Conservation (phyloP, 148 eudicot genomes). For the Camellia lanceoleosa region DNA sequence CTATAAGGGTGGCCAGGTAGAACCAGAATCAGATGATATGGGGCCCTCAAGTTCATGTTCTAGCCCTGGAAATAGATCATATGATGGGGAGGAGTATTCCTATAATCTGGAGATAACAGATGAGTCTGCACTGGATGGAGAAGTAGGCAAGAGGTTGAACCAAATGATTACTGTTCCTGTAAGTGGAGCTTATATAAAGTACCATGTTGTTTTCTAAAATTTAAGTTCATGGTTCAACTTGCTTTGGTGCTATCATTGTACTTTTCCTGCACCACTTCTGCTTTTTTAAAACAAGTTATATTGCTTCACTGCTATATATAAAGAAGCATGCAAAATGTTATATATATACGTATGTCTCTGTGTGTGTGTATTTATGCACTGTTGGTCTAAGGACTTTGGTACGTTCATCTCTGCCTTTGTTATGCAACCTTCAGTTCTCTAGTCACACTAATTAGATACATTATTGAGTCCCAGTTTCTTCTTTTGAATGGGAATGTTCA, state of each 20-base stretch:
- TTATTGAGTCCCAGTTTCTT: neutral
- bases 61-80: conserved; percentile 64
- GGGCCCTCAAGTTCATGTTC: conserved; percentile 71
- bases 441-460: neutral
- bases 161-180: conserved; percentile 81
- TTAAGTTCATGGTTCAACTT: neutral
- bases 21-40: conserved; percentile 45
- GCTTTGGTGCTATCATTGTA: neutral
- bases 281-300: neutral
- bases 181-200: conserved; percentile 36
- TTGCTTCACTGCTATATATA: neutral
- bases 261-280: neutral
- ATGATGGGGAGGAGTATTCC: conserved; percentile 53
- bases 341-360: neutral
- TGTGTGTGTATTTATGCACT: neutral
- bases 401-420: neutral
- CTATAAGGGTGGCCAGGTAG: conserved; percentile 37
- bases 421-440: neutral
- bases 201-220: conserved; percentile 16
- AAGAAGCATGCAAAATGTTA: neutral
- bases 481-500: neutral
- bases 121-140: conserved; percentile 82
- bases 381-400: neutral
- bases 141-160: conserved; percentile 75
- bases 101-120: conserved; percentile 64